phyloP scores from a whole-genome alignment of 305 asterid species.

The Solanum chacoense region DNA sequence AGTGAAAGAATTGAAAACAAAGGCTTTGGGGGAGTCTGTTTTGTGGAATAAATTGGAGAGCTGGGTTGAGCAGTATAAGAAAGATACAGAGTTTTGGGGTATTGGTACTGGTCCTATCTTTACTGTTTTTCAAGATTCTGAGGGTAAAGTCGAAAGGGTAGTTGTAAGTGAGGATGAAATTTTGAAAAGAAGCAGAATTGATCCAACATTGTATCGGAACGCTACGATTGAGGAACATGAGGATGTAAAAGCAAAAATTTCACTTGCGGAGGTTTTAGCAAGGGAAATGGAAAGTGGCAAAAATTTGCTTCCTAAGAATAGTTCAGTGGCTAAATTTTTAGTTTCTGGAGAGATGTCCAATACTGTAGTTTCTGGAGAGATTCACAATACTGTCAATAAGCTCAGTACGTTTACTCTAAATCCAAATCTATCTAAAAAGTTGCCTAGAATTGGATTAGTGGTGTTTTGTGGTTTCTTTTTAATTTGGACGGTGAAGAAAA shows the following conservation, averaged over 20 bases:
- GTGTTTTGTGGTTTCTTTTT: constrained; percentile 44
- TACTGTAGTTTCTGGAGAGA: constrained; percentile 24
- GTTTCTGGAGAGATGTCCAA: constrained; percentile 28
- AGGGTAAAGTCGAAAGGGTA: constrained; percentile 59
- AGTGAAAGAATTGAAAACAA: constrained; percentile 17
- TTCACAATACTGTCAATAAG: constrained; percentile 17
- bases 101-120: constrained; percentile 66
- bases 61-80: constrained; percentile 81
- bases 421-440: constrained; percentile 26
- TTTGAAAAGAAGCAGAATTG: constrained; percentile 40
- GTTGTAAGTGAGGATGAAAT: constrained; percentile 78
- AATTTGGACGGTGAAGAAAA: constrained; percentile 30
- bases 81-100: constrained; percentile 75
- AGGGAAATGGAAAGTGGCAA: constrained; percentile 66
- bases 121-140: constrained; percentile 46
- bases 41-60: constrained; percentile 64
- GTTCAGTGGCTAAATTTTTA: constrained; percentile 58
- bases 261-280: constrained; percentile 62
- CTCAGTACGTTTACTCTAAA: constrained; percentile 21
- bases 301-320: constrained; percentile 37
- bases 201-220: constrained; percentile 18
- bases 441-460: constrained; percentile 36
- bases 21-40: constrained; percentile 34
- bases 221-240: constrained; percentile 24
- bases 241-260: constrained; percentile 43